phyloP scores from a whole-genome alignment of 352 stramenopile genomes.

The Globisporangium viniferum region DNA sequence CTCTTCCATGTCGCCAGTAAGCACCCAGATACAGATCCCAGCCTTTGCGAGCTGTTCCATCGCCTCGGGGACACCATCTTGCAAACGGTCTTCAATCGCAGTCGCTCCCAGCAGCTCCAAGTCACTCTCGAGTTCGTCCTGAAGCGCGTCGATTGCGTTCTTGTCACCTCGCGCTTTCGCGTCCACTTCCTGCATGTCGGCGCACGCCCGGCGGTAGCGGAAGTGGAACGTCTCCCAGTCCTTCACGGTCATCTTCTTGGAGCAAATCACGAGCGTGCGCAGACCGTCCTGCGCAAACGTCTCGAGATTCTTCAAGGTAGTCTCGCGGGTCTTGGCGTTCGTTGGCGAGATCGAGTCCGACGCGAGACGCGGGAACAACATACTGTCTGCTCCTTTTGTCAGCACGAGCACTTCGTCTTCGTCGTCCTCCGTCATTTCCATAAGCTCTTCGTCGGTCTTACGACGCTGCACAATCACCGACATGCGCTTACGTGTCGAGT shows the following conservation, averaged over 20 bases:
- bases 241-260: constrained; percentile 48
- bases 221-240: constrained; percentile 70
- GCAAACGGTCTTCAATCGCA: constrained; percentile 84
- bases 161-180: constrained; percentile 53
- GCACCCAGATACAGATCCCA: constrained; percentile 85
- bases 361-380: constrained; percentile 79
- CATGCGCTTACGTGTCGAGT: constrained; percentile 87
- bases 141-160: constrained; percentile 63
- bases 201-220: constrained; percentile 57
- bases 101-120: constrained; percentile 78
- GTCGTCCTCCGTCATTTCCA: constrained; percentile 60
- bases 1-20: constrained; percentile 89
- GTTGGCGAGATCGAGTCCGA: constrained; percentile 24
- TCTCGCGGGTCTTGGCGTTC: constrained; percentile 38
- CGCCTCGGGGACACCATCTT: constrained; percentile 77
- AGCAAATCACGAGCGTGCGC: constrained; percentile 83
- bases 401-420: constrained; percentile 76
- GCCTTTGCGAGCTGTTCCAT: constrained; percentile 75
- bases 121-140: constrained; percentile 78
- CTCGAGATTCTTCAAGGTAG: constrained; percentile 72
- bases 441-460: constrained; percentile 68
- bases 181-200: constrained; percentile 69
- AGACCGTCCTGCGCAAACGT: constrained; percentile 84
- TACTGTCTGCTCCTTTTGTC: constrained; percentile 79
- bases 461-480: constrained; percentile 76